A percentile compares a stretch with the other conserved stretches of the same genome.
phyloP scores from a whole-genome alignment of 192 early-diverging fungal species.

The Coemansia sp. region DNA sequence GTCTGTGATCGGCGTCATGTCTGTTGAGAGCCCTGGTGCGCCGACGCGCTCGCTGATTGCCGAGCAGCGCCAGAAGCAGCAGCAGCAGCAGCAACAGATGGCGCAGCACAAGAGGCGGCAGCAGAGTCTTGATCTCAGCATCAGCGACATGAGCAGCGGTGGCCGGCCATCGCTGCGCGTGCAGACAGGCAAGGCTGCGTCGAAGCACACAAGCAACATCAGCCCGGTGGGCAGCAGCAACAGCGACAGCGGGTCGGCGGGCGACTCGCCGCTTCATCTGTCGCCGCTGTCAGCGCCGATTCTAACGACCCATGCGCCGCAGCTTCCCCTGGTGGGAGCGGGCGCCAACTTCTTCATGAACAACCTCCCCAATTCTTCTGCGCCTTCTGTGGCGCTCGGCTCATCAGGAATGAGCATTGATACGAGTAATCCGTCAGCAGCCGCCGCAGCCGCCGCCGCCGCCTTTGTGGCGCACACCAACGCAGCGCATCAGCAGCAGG shows the following conservation, averaged over 20 bases:
- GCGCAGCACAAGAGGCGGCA: constrained; percentile 38
- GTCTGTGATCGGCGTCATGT: background rate
- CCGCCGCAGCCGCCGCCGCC: constrained; percentile 23
- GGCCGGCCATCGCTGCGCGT: constrained; percentile 44
- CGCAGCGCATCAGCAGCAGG: constrained; percentile 20
- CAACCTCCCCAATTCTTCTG: background rate
- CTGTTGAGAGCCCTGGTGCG: background rate
- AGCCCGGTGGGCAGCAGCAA: constrained; percentile 1
- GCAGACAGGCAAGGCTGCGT: constrained; percentile 14
- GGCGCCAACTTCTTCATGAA: constrained; percentile 9
- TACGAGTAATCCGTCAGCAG: constrained; percentile 18
- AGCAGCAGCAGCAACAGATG: constrained; percentile 11
- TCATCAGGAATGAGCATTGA: constrained; percentile 13
- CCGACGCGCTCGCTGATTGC: background rate
- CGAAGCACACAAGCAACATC: background rate
- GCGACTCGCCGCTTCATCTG: constrained; percentile 25
- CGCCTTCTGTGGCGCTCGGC: constrained; percentile 3
- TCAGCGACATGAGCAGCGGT: constrained; percentile 7
- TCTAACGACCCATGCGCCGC: constrained; percentile 25
- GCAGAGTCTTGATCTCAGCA: constrained; percentile 45
- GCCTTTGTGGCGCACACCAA: constrained; percentile 39
- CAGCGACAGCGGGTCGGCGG: constrained; percentile 16
- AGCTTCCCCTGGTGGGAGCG: constrained; percentile 26
- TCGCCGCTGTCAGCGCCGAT: constrained; percentile 50
- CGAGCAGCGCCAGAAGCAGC: constrained; percentile 7